These are phyloP conservation scores for Lachnellula arida DNA, from an alignment of 2,329 filamentous ascomycete species.

Conservation along the genomic window DNA sequence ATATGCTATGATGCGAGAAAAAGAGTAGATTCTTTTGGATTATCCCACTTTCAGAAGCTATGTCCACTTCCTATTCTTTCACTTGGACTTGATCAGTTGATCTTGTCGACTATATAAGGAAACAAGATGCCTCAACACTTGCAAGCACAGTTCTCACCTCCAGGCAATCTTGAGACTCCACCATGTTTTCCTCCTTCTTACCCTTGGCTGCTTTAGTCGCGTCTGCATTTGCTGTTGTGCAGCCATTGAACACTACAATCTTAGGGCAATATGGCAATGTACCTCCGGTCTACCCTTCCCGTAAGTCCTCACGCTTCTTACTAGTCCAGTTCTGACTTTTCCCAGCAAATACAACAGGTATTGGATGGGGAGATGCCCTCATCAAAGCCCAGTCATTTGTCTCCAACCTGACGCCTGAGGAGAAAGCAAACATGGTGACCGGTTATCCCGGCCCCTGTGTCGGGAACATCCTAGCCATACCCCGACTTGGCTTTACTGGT, in stretches of 20 bases:
- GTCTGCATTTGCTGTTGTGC: constrained; percentile 14
- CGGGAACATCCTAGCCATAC: constrained; percentile 23
- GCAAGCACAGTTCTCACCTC: not conserved
- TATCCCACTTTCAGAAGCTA: too few species aligned
- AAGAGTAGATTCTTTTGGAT: too few species aligned
- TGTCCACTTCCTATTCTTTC: not conserved
- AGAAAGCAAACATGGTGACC: constrained; percentile 51
- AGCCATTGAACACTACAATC: constrained; percentile 18
- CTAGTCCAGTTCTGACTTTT: not conserved
- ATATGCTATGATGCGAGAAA: too few species aligned
- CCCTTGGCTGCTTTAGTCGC: constrained; percentile 16
- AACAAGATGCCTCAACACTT: not conserved
- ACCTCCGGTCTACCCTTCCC: constrained; percentile 25
- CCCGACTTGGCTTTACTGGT: constrained; percentile 23
- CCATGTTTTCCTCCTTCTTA: constrained; percentile 5
- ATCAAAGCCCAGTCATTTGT: constrained; percentile 63
- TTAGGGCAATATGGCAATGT: constrained; percentile 15
- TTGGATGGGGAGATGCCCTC: constrained; percentile 62
- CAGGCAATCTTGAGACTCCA: not conserved
- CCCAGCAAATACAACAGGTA: constrained; percentile 14
- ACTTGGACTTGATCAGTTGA: not conserved
- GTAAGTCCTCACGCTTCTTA: constrained; percentile 11
- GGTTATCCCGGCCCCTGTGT: constrained; percentile 19
- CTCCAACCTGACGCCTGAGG: constrained; percentile 68
- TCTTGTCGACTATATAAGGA: not conserved